Evolutionary conservation across 805 yeast species (phyloP).

Genomic region (Ogataea zsoltii): DNA sequence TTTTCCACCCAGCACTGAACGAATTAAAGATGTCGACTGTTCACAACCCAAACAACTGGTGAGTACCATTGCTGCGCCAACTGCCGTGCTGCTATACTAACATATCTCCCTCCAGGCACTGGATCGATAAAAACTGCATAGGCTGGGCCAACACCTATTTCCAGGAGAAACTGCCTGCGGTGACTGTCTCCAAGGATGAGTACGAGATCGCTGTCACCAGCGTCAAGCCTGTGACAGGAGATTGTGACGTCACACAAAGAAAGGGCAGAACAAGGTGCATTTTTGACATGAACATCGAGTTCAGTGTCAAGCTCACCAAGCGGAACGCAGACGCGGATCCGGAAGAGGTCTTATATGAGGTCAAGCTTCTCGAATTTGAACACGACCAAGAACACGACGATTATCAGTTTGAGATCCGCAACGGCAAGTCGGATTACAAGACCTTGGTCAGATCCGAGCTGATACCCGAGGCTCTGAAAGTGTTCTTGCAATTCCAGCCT

Average conservation of each 20-base stretch:
- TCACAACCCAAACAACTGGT: slow-evolving; percentile 93
- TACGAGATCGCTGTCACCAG: slow-evolving; percentile 37
- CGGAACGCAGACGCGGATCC: slow-evolving; percentile 24
- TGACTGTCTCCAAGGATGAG: slow-evolving; percentile 39
- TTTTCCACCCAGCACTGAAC: not conserved
- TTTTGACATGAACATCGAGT: slow-evolving; percentile 60
- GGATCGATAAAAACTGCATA: slow-evolving; percentile 97
- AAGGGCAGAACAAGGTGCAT: slow-evolving; percentile 79
- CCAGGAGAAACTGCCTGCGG: slow-evolving; percentile 53
- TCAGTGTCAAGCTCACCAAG: slow-evolving; percentile 43
- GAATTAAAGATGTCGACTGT: slow-evolving; percentile 66
- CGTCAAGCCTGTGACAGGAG: slow-evolving; percentile 56
- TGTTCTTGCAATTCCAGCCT: slow-evolving; percentile 58
- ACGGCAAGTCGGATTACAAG: slow-evolving; percentile 39
- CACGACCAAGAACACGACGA: slow-evolving; percentile 77
- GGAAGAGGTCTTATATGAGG: slow-evolving; percentile 41
- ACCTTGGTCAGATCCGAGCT: slow-evolving; percentile 44
- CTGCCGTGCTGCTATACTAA: not conserved
- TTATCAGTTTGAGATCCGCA: slow-evolving; percentile 49
- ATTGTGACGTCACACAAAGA: slow-evolving; percentile 81
- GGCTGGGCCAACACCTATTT: slow-evolving; percentile 86
- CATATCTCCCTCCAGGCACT: slow-evolving; percentile 55
- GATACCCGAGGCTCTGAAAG: slow-evolving; percentile 50
- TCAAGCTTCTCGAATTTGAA: slow-evolving; percentile 65
- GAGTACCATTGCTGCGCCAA: slow-evolving; percentile 14